Conservation (phyloP, 2,329 filamentous ascomycete species). For the Lachnum nothofagi region DNA sequence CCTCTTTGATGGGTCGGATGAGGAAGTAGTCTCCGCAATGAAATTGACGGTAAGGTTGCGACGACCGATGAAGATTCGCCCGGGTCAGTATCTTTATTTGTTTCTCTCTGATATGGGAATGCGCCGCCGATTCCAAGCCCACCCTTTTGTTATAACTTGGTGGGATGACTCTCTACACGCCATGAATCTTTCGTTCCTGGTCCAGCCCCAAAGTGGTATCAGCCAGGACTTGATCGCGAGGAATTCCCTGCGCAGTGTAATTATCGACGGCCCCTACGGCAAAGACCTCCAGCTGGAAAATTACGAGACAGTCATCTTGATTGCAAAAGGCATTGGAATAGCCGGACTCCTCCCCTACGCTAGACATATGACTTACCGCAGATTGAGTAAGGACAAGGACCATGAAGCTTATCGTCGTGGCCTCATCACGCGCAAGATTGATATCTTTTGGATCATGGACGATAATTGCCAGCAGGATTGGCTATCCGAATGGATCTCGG, state of each 20-base stretch:
- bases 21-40: background rate
- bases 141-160: conserved; percentile 1
- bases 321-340: conserved; percentile 15
- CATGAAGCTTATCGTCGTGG: background rate
- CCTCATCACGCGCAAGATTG: background rate
- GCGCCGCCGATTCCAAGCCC: background rate
- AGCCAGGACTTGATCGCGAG: background rate
- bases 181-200: background rate
- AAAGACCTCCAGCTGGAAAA: conserved; percentile 4
- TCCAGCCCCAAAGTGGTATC: background rate
- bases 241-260: background rate
- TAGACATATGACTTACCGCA: too few species aligned
- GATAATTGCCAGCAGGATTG: background rate
- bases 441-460: background rate
- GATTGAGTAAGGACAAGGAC: background rate
- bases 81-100: conserved; percentile 2
- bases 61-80: background rate
- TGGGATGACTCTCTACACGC: background rate
- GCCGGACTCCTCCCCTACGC: conserved; percentile 9
- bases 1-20: background rate
- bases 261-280: conserved; percentile 12
- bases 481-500: too few species aligned
- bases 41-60: background rate
- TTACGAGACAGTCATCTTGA: conserved; percentile 12
- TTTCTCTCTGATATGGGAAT: background rate